Conservation (phyloP, 805 yeast genomes). For the Zygosaccharomyces lentus region DNA sequence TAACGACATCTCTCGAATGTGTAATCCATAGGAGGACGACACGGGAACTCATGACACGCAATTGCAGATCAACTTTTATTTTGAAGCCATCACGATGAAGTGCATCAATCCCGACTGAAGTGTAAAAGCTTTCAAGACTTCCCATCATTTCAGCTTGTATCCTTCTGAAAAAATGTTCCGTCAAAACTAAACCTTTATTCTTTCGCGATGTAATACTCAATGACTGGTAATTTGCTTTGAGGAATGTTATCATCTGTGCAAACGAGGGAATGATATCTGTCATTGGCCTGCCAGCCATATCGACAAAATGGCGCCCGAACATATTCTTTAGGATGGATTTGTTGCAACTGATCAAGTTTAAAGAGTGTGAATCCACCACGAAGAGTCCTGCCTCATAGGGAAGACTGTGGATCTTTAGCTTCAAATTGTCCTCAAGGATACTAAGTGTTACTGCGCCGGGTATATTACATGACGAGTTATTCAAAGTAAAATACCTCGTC, state of each 20-base stretch:
- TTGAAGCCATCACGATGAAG: slow-evolving; percentile 63
- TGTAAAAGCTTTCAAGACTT: slow-evolving; percentile 50
- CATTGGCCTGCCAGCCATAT: slow-evolving; percentile 45
- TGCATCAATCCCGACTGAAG: slow-evolving; percentile 66
- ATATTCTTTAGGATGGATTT: slow-evolving; percentile 72
- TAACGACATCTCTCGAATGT: slow-evolving; percentile 53
- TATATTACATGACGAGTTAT: slow-evolving; percentile 43
- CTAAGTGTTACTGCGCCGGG: slow-evolving; percentile 75
- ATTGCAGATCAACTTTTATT: slow-evolving; percentile 71
- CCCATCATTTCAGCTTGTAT: slow-evolving; percentile 45
- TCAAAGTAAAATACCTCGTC: slow-evolving; percentile 60
- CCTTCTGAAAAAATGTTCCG: slow-evolving; percentile 86
- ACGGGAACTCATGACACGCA: slow-evolving; percentile 60
- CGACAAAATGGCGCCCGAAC: slow-evolving; percentile 58
- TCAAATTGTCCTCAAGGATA: slow-evolving; percentile 45
- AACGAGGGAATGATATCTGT: slow-evolving; percentile 63
- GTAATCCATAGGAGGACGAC: slow-evolving; percentile 79
- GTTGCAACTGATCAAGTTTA: slow-evolving; percentile 65
- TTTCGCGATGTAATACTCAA: slow-evolving; percentile 39
- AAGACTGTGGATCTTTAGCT: slow-evolving; percentile 66
- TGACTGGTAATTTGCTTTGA: slow-evolving; percentile 36
- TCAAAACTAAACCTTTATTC: slow-evolving; percentile 66
- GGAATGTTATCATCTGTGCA: slow-evolving; percentile 35
- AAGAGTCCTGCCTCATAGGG: slow-evolving; percentile 88
- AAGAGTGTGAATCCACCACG: slow-evolving; percentile 51